Conservation (phyloP, 2,329 filamentous ascomycete genomes). For the Fusarium metavorans region DNA sequence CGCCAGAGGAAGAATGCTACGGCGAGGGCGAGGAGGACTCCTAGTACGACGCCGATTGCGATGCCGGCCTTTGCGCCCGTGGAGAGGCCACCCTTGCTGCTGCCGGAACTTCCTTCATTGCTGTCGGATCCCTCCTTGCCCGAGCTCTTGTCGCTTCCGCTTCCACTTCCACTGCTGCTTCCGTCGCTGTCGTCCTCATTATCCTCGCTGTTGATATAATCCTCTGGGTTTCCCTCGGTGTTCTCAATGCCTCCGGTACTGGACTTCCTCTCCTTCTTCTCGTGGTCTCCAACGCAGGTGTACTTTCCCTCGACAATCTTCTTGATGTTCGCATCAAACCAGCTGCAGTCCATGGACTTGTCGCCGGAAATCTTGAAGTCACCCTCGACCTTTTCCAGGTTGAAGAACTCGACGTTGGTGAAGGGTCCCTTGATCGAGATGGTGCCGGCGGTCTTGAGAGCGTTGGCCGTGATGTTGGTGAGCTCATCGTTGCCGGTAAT, state of each 20-base stretch:
- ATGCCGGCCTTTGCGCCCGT: slow-evolving; percentile 42
- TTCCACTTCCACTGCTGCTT: background rate
- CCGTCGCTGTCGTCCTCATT: slow-evolving; percentile 2
- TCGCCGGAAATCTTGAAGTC: slow-evolving; percentile 43
- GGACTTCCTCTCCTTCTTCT: slow-evolving; percentile 41
- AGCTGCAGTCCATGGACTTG: slow-evolving; percentile 47
- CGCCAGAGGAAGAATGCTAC: slow-evolving; percentile 38
- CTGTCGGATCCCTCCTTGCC: slow-evolving; percentile 1
- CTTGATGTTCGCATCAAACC: slow-evolving; percentile 45
- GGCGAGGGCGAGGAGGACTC: slow-evolving; percentile 14
- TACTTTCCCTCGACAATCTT: slow-evolving; percentile 43
- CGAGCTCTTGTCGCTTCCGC: slow-evolving; percentile 10
- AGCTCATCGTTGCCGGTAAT: slow-evolving; percentile 41
- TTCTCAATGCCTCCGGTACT: slow-evolving; percentile 45
- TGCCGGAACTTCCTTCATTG: slow-evolving; percentile 8
- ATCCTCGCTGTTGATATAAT: slow-evolving; percentile 39
- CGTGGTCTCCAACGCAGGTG: slow-evolving; percentile 41
- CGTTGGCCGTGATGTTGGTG: slow-evolving; percentile 45
- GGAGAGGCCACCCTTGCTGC: slow-evolving; percentile 32
- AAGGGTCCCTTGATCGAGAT: slow-evolving; percentile 42
- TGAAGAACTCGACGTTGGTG: slow-evolving; percentile 45
- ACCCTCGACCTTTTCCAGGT: slow-evolving; percentile 41
- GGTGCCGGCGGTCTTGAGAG: slow-evolving; percentile 41
- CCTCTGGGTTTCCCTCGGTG: slow-evolving; percentile 41
- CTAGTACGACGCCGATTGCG: slow-evolving; percentile 32